Evolutionary conservation across 768 basidiomycete species (phyloP).

Genomic region (Pleurotus ostreatus): DNA sequence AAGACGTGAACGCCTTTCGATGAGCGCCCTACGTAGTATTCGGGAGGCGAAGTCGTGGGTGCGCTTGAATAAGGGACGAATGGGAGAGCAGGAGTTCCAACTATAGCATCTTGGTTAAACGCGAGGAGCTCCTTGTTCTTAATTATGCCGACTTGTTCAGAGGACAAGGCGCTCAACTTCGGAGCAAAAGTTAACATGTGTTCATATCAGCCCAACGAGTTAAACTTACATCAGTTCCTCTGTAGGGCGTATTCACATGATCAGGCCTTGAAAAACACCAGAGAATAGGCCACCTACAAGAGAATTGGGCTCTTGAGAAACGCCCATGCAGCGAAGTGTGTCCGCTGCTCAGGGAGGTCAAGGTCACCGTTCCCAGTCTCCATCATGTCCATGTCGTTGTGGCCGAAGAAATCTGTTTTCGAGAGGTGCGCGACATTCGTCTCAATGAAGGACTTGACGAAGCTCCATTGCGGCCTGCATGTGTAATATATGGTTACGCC

Average conservation of each 20-base stretch:
- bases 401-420: conserved; percentile 40
- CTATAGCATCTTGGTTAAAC: conserved; percentile 45
- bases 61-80: conserved; percentile 38
- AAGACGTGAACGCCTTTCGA: conserved; percentile 50
- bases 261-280: neutral
- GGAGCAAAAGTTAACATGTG: neutral
- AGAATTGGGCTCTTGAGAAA: conserved; percentile 56
- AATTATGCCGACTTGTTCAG: conserved; percentile 42
- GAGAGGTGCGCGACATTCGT: conserved; percentile 38
- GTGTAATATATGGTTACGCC: neutral
- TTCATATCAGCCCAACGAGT: neutral
- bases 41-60: conserved; percentile 40
- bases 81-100: conserved; percentile 44
- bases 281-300: conserved; percentile 24
- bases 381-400: conserved; percentile 63
- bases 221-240: conserved; percentile 34
- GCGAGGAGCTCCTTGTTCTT: conserved; percentile 49
- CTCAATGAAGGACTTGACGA: conserved; percentile 40
- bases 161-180: conserved; percentile 38
- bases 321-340: conserved; percentile 58
- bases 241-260: conserved; percentile 3
- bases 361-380: conserved; percentile 48
- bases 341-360: conserved; percentile 45
- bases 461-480: conserved; percentile 41
- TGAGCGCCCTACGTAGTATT: conserved; percentile 48